A percentile compares a stretch with the other conserved stretches of the same genome.
phyloP scores from a whole-genome alignment of 495 filamentous ascomycete genomes.

The Aspergillus diversus region DNA sequence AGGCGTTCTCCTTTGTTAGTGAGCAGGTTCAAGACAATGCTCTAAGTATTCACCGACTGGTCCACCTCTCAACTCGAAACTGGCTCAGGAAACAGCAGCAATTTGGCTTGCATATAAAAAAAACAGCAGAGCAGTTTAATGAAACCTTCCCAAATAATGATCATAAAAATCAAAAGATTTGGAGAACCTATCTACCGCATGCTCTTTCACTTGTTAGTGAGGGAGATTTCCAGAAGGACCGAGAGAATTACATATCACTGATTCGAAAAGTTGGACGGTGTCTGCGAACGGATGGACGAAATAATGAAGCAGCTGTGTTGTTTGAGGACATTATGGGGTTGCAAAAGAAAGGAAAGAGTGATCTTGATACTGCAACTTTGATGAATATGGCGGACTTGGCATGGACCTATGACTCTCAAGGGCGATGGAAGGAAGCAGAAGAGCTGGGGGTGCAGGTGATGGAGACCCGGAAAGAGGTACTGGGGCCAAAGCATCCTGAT shows the following conservation, averaged over 20 bases:
- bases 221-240: too few species aligned
- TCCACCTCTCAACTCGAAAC: slow-evolving; percentile 29
- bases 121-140: background rate
- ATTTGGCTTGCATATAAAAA: background rate
- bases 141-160: background rate
- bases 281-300: too few species aligned
- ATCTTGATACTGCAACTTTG: background rate
- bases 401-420: background rate
- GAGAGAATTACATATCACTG: too few species aligned
- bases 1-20: slow-evolving; percentile 30
- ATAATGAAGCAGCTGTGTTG: too few species aligned
- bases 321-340: too few species aligned
- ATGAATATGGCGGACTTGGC: background rate
- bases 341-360: too few species aligned
- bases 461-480: background rate
- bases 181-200: too few species aligned
- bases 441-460: background rate
- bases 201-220: too few species aligned
- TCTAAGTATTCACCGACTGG: slow-evolving; percentile 29
- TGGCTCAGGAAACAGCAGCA: slow-evolving; percentile 7
- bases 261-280: too few species aligned
- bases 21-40: too few species aligned
- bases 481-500: background rate
- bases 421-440: slow-evolving; percentile 3
- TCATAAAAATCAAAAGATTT: too few species aligned